Evolutionary conservation across 495 filamentous ascomycete species (phyloP), one percentile per base, ranked within the genome.

Genomic region (Aspergillus cavernicola): DNA sequence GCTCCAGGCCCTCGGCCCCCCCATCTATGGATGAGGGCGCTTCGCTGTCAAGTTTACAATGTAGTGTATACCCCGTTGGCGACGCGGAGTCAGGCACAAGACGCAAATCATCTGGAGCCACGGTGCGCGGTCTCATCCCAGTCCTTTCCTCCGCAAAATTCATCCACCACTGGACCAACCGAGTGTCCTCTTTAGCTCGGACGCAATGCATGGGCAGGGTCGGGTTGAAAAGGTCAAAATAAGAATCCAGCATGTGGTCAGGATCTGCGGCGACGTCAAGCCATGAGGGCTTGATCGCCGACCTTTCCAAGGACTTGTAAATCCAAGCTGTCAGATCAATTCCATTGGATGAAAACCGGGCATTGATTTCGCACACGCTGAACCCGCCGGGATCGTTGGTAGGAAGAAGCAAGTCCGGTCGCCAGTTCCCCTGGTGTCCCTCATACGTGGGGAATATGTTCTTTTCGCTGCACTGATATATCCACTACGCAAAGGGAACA

Each of bases 281-380:
- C 3, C 12, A 7, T 6, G 13, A 11, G 11, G 33, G 33, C 33
- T 36, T 36, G 36, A 10, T 19, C 18, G 16, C 36, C 18, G 33
- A 36, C 4, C 12, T 36, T 3, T 36, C 33, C 13, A 36, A 11
- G 10, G 36, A 2, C 61, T 12, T 56, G 12, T 41, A 68, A 61
- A 0, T 60, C 68, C 41, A 65, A 1, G 53, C 58, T 10, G n/a
- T 22, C 18, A 23, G 24, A n/a, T 41, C 38, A 2, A 41, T 3
- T 8, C 69, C 67, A 61, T 78, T 76, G 44, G 63, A 71, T 15
- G 60, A 53, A 22, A 78, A 77, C 7, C 75, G 61, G 1, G 69
- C 72, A 46, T 78, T 77, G 19, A 78, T 76, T 51, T 78, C 74
- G 22, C 69, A 73, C 23, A 77, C 66, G 0, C 58, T 57, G 37